Base-by-base conservation (phyloP, 768 basidiomycete genomes). In the Cystobasidium tubakii region DNA sequence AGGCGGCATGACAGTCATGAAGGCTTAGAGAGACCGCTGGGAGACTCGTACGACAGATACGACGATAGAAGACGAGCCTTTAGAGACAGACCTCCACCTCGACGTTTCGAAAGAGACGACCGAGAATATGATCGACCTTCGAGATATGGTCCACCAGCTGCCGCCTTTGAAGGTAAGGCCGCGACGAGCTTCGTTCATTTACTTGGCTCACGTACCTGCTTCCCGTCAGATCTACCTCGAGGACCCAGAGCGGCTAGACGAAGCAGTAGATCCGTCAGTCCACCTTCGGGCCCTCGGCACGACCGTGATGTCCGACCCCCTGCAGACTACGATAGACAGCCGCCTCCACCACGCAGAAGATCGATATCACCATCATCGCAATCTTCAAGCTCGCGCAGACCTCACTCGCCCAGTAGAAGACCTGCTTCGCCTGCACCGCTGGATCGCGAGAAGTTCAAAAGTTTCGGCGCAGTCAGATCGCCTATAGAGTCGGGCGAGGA, bases 1-100 rank as follows among this genome's bases (percentile, higher is more conserved):
- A 36, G 69, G 33, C 25, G 69, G 15, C 60, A 71, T 29, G 69
- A 46, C 27, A 53, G 34, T 19, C 69, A 71, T 71, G 46, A 46
- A 57, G 69, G 50, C 2, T 25, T 71, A 21, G 55, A 71, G 29
- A 62, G 69, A 42, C 43, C 69, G 15, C 54, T 60, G 34, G 69
- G 55, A n/a, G 69, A 60, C n/a, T 10, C 63, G 1, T 57, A 60
- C 43, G 25, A n/a, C 1, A 44, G 53, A 33, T 7, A 13, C 21
- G 10, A 53, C 29, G 50, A 39, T 44, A 71, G 69, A 60, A 36
- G 34, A 42, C 54, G 33, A n/a, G 69, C 66, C 50, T 44, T 46
- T 21, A 60, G 57, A 60, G 57, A 60, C 27, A 60, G 57, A 25
- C 57, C 63, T 65, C 57, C 57, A 42, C 63, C 63, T 17, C 33